Evolutionary conservation across 805 yeast species (phyloP).

Genomic region (Hanseniaspora guilliermondii): DNA sequence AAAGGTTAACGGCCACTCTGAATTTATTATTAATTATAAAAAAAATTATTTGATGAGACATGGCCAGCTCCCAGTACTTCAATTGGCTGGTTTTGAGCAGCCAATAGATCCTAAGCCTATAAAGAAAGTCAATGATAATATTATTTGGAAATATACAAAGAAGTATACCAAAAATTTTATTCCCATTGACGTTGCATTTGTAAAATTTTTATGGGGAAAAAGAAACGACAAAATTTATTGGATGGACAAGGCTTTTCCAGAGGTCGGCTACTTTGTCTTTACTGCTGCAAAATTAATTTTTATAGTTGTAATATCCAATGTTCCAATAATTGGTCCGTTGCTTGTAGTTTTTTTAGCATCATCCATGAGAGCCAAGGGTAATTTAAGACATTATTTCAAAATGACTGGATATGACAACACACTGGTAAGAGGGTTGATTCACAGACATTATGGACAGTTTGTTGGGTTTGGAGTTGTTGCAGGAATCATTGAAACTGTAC

Average conservation of each 20-base stretch:
- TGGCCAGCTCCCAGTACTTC: neutral
- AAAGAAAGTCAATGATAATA: neutral
- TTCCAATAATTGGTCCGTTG: conserved; percentile 29
- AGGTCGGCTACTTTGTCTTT: conserved; percentile 12
- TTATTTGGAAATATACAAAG: neutral
- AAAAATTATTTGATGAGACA: neutral
- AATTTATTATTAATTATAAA: conserved; percentile 15
- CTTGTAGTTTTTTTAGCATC: conserved; percentile 22
- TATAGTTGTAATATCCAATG: conserved; percentile 20
- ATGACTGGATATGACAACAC: conserved; percentile 26
- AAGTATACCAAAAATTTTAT: conserved; percentile 1
- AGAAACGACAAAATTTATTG: conserved; percentile 16
- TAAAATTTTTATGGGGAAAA: conserved; percentile 3
- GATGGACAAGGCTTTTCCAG: conserved; percentile 18
- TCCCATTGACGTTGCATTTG: conserved; percentile 5
- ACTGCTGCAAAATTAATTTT: conserved; percentile 13
- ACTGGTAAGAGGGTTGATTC: conserved; percentile 28
- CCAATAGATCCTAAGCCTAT: neutral
- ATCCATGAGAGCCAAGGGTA: conserved; percentile 22
- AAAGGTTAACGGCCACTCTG: conserved; percentile 16
- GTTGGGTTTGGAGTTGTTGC: conserved; percentile 42
- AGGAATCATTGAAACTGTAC: conserved; percentile 40
- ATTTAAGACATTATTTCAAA: conserved; percentile 21
- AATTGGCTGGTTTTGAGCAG: neutral
- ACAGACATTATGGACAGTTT: conserved; percentile 30